Evolutionary conservation across 2,329 filamentous ascomycete species (phyloP).

Genomic region (Paraphoma chrysanthemicola): DNA sequence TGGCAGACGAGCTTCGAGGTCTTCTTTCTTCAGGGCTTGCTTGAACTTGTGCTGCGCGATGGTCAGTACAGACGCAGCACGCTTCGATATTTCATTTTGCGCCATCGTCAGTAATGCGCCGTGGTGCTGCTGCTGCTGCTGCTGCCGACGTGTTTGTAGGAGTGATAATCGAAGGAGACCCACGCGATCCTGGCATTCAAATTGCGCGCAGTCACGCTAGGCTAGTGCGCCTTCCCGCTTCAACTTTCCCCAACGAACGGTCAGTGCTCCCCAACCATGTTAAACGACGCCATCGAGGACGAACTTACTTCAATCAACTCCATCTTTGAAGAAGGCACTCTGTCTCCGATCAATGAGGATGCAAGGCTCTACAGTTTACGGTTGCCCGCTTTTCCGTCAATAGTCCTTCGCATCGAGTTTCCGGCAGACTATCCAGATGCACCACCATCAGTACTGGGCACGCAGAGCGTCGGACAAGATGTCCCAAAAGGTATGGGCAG

Average conservation of each 20-base stretch:
- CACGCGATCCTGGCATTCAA: background rate
- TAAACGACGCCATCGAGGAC: slow-evolving; percentile 63
- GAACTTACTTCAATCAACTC: slow-evolving; percentile 84
- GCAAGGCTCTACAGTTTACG: slow-evolving; percentile 59
- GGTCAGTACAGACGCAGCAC: slow-evolving; percentile 27
- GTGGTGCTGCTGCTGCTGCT: background rate
- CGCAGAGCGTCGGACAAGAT: slow-evolving; percentile 75
- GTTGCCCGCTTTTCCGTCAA: slow-evolving; percentile 68
- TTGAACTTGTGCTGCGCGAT: slow-evolving; percentile 41
- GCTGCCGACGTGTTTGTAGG: slow-evolving; percentile 7
- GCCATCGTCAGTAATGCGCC: slow-evolving; percentile 21
- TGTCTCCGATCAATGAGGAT: slow-evolving; percentile 47
- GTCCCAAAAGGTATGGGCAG: slow-evolving; percentile 75
- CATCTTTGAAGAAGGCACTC: slow-evolving; percentile 76
- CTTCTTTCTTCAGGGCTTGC: slow-evolving; percentile 32
- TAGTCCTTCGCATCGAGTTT: slow-evolving; percentile 69
- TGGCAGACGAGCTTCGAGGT: slow-evolving; percentile 21
- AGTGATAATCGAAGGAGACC: slow-evolving; percentile 5
- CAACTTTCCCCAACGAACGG: background rate
- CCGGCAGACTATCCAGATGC: slow-evolving; percentile 75
- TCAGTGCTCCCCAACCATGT: slow-evolving; percentile 1
- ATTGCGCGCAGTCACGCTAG: background rate
- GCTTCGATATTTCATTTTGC: slow-evolving; percentile 28
- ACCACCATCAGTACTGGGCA: slow-evolving; percentile 76
- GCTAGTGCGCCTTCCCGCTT: slow-evolving; percentile 1